Base-by-base conservation (phyloP, 129 eudicot species). In the Flaveria robusta region DNA sequence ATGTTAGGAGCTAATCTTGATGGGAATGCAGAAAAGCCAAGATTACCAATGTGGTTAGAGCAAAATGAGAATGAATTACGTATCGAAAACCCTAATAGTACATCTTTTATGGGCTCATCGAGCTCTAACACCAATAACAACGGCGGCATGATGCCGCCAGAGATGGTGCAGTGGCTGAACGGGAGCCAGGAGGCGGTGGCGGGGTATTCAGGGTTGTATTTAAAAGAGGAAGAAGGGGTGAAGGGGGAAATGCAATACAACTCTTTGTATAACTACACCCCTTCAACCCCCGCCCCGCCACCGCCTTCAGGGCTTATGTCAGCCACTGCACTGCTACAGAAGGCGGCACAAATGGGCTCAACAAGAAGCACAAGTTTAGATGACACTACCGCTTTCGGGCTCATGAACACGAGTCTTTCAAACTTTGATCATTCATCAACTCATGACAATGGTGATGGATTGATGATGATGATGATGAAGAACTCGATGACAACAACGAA, bases 311-410 rank as follows among this genome's bases (percentile, higher is more conserved):
- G 80, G 41, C 93, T 82, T 9, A 92, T 92, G 97, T 92, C 97
- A 0, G 97, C 97, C 2, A 92, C 97, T 3, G 97, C 97, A 0
- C 75, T 92, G 14, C 74, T 92, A 24, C 96, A 89, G 41, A 92
- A 84, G 58, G 97, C 97, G 6, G 97, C 97, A 26, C 92, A 88
- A 67, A 84, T 92, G 90, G 97, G 97, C 20, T 92, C 96, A 4
- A 86, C 97, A n/a, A 87, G 88, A n/a, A 87, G 90, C 34, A 84
- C 78, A 74, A 78, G 65, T 60, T 13, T 54, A 18, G 86, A 86
- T 23, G 74, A 55, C 9, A 26, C 18, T 37, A 56, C n/a, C 29
- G 75, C 64, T 9, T 86, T 89, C 20, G 96, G 96, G 45, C 87
- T 89, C 10, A 89, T 88, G 89, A 83, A 75, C 31, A 71, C 92